phyloP scores from a whole-genome alignment of 1,284 basidiomycete species.

The Schizophyllum amplum region DNA sequence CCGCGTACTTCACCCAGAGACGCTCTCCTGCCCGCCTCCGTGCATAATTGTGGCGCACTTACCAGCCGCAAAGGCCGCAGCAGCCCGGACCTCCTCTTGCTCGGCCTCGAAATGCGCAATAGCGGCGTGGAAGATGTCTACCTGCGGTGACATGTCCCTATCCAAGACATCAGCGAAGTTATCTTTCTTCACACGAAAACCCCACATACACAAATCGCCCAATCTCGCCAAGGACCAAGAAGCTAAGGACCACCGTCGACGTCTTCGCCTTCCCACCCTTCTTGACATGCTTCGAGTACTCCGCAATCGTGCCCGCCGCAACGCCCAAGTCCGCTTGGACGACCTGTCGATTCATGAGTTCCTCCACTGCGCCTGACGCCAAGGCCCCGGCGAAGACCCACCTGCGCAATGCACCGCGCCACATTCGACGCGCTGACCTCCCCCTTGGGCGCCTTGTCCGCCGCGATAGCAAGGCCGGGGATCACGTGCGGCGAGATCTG shows the following conservation, averaged over 20 bases:
- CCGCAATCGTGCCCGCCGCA: constrained; percentile 72
- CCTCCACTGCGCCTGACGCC: too few species aligned
- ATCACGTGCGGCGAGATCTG: constrained; percentile 75
- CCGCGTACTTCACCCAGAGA: neutral
- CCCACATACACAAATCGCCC: constrained; percentile 73
- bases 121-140: constrained; percentile 66
- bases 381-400: too few species aligned
- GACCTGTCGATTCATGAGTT: too few species aligned
- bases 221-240: constrained; percentile 85
- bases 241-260: constrained; percentile 67
- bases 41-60: constrained; percentile 12
- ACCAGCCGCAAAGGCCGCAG: constrained; percentile 91
- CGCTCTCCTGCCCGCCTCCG: too few species aligned
- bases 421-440: constrained; percentile 60
- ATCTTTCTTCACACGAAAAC: neutral
- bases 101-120: constrained; percentile 70
- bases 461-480: constrained; percentile 56
- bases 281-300: constrained; percentile 53
- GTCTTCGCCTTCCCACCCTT: constrained; percentile 45
- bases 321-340: constrained; percentile 62
- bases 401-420: constrained; percentile 75
- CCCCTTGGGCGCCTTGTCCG: constrained; percentile 47
- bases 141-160: constrained; percentile 78
- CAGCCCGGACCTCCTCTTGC: constrained; percentile 78
- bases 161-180: constrained; percentile 8